These are phyloP conservation scores for Hemerocallis citrina DNA, from an alignment of 106 monocot genomes.

Conservation along the genomic window DNA sequence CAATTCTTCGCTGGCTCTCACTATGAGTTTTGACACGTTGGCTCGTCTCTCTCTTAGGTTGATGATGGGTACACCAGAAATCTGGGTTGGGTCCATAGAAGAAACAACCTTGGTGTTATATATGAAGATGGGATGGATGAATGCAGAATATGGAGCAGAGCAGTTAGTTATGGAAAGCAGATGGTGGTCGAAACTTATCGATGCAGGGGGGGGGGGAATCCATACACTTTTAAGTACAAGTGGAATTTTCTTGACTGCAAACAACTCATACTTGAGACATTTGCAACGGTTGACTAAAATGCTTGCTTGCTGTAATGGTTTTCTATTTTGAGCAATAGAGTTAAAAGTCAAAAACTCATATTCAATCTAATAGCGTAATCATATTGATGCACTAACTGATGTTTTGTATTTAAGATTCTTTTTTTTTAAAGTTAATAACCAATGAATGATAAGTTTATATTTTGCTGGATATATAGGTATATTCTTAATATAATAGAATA, in stretches of 20 bases:
- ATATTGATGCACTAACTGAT: too few species aligned
- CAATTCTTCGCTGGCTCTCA: slow-evolving; percentile 42
- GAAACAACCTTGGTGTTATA: slow-evolving; percentile 17
- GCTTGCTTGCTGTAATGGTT: not conserved
- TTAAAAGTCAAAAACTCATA: too few species aligned
- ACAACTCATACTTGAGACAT: slow-evolving; percentile 7
- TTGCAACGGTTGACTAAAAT: slow-evolving; percentile 3
- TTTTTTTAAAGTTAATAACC: not conserved
- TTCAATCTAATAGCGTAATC: too few species aligned
- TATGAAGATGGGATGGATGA: not conserved
- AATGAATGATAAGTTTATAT: not conserved
- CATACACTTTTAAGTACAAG: not conserved
- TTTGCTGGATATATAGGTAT: not conserved
- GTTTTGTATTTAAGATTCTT: not conserved
- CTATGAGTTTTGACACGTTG: slow-evolving; percentile 14
- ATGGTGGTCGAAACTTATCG: slow-evolving; percentile 3
- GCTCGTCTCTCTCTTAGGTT: slow-evolving; percentile 20
- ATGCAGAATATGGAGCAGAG: not conserved
- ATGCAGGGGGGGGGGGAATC: not conserved
- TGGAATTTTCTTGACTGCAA: not conserved
- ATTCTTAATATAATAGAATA: not conserved
- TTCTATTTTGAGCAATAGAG: too few species aligned
- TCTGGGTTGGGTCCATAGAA: not conserved
- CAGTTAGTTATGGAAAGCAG: not conserved
- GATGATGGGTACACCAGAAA: slow-evolving; percentile 15